A percentile compares a stretch with the other conserved stretches of the same genome.
These are phyloP conservation scores for Trichophyton rubrum DNA, from an alignment of 2,329 filamentous ascomycete genomes.

Conservation along the genomic window DNA sequence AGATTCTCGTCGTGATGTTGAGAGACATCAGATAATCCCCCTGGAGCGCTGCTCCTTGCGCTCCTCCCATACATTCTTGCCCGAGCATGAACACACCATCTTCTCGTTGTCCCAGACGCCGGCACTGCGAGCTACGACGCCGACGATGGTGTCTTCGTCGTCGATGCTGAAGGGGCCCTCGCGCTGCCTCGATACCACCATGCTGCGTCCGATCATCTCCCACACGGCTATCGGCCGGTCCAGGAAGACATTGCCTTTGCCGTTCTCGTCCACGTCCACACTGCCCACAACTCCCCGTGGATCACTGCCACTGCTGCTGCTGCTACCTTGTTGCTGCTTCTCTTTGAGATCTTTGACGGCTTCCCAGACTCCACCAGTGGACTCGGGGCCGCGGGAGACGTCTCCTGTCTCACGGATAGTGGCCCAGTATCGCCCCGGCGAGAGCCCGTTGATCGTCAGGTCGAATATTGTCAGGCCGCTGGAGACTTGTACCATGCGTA, in stretches of 20 bases:
- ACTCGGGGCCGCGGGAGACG: constrained; percentile 69
- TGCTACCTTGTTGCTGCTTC: constrained; percentile 27
- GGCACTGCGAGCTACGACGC: constrained; percentile 86
- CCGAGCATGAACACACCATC: constrained; percentile 93
- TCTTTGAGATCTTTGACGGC: constrained; percentile 30
- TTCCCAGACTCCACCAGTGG: constrained; percentile 73
- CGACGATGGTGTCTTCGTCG: constrained; percentile 74
- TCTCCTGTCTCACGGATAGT: constrained; percentile 78
- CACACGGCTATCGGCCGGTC: constrained; percentile 77
- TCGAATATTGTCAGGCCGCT: constrained; percentile 66
- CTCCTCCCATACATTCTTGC: constrained; percentile 98
- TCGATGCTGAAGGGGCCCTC: constrained; percentile 53
- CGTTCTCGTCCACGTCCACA: constrained; percentile 61
- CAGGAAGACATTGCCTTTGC: constrained; percentile 66
- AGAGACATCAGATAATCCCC: constrained; percentile 62
- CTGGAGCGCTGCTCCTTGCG: constrained; percentile 75
- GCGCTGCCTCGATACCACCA: constrained; percentile 65
- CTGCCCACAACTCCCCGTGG: constrained; percentile 56
- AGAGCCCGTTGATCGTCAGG: constrained; percentile 69
- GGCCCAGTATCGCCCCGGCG: constrained; percentile 68
- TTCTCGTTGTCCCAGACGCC: constrained; percentile 99
- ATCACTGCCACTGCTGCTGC: constrained; percentile 17
- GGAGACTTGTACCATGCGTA: constrained; percentile 84
- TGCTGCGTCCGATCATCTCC: constrained; percentile 89
- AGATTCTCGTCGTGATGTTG: too few species aligned